Base-by-base conservation (phyloP, 805 yeast genomes). In the Naumovozyma dairenensis region DNA sequence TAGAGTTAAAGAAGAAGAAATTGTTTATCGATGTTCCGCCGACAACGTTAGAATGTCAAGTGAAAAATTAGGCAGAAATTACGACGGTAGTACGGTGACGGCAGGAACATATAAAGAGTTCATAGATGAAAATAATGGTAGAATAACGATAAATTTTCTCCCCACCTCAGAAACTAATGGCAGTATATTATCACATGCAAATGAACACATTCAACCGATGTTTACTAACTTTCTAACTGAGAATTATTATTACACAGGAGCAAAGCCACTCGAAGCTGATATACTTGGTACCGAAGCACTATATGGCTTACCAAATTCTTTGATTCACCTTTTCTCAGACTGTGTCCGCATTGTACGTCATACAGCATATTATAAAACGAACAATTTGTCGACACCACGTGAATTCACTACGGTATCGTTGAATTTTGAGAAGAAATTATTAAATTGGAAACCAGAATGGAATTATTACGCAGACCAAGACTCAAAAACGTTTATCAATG, bases 261-360 rank as follows among this genome's bases (percentile, higher is more conserved):
- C n/a, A n/a, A n/a, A n/a, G n/a, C n/a, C n/a, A n/a, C n/a, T n/a
- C n/a, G 21, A 55, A 39, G 7, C 6, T 6, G 72, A 73, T 41
- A 65, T 71, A 34, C 66, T 79, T 40, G 77, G 86, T 6, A 77
- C 87, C 1, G 93, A 81, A 54, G 82, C 87, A 0, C 63, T 84
- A 32, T 84, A 82, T 52, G 94, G 94, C 1, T 62, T 85, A 36
- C 94, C 95, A 6, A 83, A 81, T 48, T 80, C 94, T 2, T 61
- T 85, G 28, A 77, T 83, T 36, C 46, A 76, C 16, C 59, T 84
- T 34, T 82, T 85, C 56, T 71, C 80, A 37, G 83, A 80, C 42
- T 77, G 81, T 12, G 84, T 80, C 2, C 73, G 73, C 37, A 53
- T 82, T 22, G 65, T 81, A 13, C 65, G 87, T 33, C 70, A 74